Base-by-base conservation (phyloP, 1,284 basidiomycete genomes). In the Trichosporon ovoides region DNA sequence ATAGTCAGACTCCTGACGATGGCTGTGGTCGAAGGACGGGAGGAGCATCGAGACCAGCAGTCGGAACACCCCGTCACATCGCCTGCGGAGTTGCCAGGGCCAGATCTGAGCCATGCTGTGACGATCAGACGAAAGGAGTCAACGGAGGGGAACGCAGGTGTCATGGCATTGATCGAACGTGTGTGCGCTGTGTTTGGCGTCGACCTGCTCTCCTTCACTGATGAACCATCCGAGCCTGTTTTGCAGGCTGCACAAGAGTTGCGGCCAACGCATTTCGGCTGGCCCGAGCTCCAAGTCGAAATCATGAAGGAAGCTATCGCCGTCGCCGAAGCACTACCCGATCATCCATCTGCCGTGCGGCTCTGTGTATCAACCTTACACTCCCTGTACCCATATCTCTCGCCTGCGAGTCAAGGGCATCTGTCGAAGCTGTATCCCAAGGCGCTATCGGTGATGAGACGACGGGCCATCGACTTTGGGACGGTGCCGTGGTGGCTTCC, bases 241-340 rank as follows among this genome's bases (percentile, higher is more conserved):
- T 13, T 48, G 14, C 43, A 48, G 22, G 24, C 22, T 3, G 24
- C 43, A 14, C 24, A 48, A 24, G 43, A 48, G 43, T 24, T 48
- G 24, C 50, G 38, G 35, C 28, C 16, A 20, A 35, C 55, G 55
- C 56, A 59, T 3, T 91, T 87, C 71, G 93, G 94, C 1, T 98
- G 94, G 95, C 87, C 90, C 1, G 89, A 93, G 70, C 80, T 98
- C 50, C 94, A 97, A 77, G 83, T 95, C 33, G 90, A 90, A 33
- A 85, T 95, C 33, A 82, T 98, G 36, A 85, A 92, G 50, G 94
- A 98, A 71, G 89, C 91, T 0, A 87, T 97, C 34, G 85, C 87
- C 0, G 85, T 97, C 11, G 88, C 91, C 4, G 92, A 98, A 75
- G 84, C 89, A 16, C 78, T 98, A n/a, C 89, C 91, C 58, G 65